Evolutionary conservation across 192 early-diverging fungal species (phyloP), one percentile per base, ranked within the genome.

Genomic region (Obelidium mucronatum): DNA sequence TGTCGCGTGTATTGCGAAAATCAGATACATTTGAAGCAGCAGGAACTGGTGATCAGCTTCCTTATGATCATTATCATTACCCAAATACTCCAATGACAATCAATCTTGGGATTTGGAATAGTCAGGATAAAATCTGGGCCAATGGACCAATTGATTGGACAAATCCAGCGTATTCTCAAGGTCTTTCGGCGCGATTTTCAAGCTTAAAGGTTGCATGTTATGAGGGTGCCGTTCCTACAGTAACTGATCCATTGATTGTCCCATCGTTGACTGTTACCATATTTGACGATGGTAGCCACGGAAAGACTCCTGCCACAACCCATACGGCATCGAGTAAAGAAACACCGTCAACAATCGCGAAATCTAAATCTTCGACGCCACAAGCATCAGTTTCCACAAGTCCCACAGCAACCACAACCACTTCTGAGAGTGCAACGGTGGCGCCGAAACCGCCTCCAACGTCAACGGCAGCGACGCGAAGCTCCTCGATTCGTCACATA

Each of bases 61-160:
- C 55, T 8, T 48, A 74, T 22, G 73, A 74, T 52, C 73, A 74
- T 34, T 74, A 74, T 40, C 73, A 74, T 42, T 74, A 40, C 60
- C 73, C 73, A 37, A 30, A 64, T 37, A 40, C 73, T 13, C 73
- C 73, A 6, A 36, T 74, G 39, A 63, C 59, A 4, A 36, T 74
- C 22, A 74, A 63, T 24, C 3, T 74, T 26, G 73, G 73, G 26
- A 61, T 74, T 26, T 74, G 73, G 73, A 74, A 74, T 31, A 3
- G 44, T 33, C 73, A 74, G 40, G 36, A 26, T 22, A 11, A 17
- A 19, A 24, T 74, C 13, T 59, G 70, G 52, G 37, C n/a, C 4
- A 73, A 59, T 1, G 54, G 54, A 17, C 52, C 70, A 22, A 40
- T 60, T 11, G 31, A 33, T 17, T 60, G 56, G 54, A 37, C 11